phyloP scores from a whole-genome alignment of 2,329 filamentous ascomycete species.

The Metarhizium album region DNA sequence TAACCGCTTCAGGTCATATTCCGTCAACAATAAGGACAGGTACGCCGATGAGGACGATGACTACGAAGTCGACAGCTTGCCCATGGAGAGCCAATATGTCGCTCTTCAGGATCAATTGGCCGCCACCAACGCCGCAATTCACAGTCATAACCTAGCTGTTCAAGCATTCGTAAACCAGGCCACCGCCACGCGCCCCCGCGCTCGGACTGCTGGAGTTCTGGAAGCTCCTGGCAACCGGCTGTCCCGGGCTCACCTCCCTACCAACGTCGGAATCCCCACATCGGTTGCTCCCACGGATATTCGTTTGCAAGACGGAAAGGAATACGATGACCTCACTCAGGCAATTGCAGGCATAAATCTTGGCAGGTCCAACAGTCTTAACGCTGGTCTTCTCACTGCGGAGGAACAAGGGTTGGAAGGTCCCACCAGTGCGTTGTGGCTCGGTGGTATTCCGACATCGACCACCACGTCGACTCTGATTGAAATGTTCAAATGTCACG shows the following conservation, averaged over 20 bases:
- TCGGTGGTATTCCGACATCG: constrained; percentile 93
- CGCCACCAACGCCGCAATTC: constrained; percentile 60
- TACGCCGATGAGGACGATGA: constrained; percentile 85
- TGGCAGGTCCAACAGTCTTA: constrained; percentile 52
- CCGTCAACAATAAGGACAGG: constrained; percentile 96
- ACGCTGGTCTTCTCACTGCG: constrained; percentile 55
- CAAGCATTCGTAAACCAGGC: constrained; percentile 85
- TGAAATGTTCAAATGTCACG: constrained; percentile 91
- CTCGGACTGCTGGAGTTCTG: constrained; percentile 70
- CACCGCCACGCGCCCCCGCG: constrained; percentile 70
- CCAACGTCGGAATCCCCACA: constrained; percentile 58
- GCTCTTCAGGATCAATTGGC: constrained; percentile 53
- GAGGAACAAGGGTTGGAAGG: constrained; percentile 78
- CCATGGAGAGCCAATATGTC: constrained; percentile 47
- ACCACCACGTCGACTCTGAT: constrained; percentile 92
- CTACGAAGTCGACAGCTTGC: constrained; percentile 44
- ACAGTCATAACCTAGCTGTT: constrained; percentile 85
- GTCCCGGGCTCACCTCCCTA: constrained; percentile 64
- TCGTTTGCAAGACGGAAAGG: constrained; percentile 60
- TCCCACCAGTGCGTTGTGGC: constrained; percentile 88
- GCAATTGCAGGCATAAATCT: constrained; percentile 75
- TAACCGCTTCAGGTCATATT: constrained; percentile 92
- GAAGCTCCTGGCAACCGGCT: constrained; percentile 62
- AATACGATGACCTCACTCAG: constrained; percentile 71
- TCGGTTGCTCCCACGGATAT: constrained; percentile 68